A percentile compares a stretch with the other conserved stretches of the same genome.
Evolutionary conservation across 257 asterid genomes (phyloP).

Genomic region (Mentha longifolia): DNA sequence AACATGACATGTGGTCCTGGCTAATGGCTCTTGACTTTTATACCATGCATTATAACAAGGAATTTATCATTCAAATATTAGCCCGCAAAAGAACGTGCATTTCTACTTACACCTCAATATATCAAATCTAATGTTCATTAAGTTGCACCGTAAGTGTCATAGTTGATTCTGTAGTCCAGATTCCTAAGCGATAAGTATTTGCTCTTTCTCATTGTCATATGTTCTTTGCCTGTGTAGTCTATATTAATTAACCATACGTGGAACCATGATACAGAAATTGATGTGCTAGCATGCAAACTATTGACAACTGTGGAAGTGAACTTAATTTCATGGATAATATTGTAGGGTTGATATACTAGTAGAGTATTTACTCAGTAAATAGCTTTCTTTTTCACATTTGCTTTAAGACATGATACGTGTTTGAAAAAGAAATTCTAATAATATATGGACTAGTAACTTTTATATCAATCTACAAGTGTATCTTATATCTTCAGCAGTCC

Average conservation of each 20-base stretch:
- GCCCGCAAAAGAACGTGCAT: background rate
- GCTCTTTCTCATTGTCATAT: background rate
- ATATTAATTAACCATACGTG: background rate
- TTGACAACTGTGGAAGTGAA: constrained; percentile 9
- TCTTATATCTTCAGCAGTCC: constrained; percentile 1
- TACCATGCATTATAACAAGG: background rate
- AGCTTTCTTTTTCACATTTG: background rate
- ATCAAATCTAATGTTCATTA: constrained; percentile 6
- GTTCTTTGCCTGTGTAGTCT: background rate
- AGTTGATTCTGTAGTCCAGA: background rate
- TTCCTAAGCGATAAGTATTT: background rate
- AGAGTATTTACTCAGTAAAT: constrained; percentile 1
- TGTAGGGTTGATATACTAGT: background rate
- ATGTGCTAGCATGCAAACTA: background rate
- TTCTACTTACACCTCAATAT: background rate
- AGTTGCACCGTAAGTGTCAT: background rate
- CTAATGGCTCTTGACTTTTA: background rate
- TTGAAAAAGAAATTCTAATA: background rate
- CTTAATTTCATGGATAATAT: background rate
- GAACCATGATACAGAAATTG: background rate
- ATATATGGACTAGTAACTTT: background rate
- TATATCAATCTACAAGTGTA: background rate
- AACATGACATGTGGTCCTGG: background rate
- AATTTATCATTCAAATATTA: background rate
- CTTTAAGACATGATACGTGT: background rate